Conservation (phyloP, 225 moss, liverwort and hornwort genomes). For the Physcomitrellopsis africana region DNA sequence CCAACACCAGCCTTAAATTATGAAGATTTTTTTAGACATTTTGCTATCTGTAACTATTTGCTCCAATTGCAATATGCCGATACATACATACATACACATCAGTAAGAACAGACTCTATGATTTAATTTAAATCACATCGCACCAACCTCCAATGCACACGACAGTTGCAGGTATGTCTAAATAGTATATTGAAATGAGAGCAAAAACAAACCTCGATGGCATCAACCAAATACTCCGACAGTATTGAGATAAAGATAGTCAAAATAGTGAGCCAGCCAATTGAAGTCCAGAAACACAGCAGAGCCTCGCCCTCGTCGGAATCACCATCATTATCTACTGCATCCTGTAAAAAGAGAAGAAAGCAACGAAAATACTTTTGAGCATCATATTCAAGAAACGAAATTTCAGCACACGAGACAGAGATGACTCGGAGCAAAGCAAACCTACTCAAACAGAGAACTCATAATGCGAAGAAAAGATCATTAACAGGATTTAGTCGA, state of each 20-base stretch:
- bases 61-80: neutral
- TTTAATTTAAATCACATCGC: neutral
- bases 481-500: neutral
- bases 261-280: constrained; percentile 70
- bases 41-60: neutral
- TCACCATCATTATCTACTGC: constrained; percentile 33
- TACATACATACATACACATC: neutral
- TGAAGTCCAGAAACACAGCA: constrained; percentile 62
- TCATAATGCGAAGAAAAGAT: neutral
- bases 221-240: constrained; percentile 75
- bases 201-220: constrained; percentile 54
- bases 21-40: neutral
- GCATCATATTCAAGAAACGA: neutral
- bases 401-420: no score
- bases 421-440: neutral
- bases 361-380: neutral
- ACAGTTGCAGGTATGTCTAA: neutral
- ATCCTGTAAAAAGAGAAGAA: constrained; percentile 28
- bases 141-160: neutral
- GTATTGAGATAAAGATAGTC: constrained; percentile 70
- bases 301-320: constrained; percentile 42
- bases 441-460: neutral
- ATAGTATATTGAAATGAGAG: neutral
- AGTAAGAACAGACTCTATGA: neutral
- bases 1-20: neutral